These are phyloP conservation scores for Aspergillus amoenus DNA, from an alignment of 2,329 filamentous ascomycete genomes.

Conservation along the genomic window DNA sequence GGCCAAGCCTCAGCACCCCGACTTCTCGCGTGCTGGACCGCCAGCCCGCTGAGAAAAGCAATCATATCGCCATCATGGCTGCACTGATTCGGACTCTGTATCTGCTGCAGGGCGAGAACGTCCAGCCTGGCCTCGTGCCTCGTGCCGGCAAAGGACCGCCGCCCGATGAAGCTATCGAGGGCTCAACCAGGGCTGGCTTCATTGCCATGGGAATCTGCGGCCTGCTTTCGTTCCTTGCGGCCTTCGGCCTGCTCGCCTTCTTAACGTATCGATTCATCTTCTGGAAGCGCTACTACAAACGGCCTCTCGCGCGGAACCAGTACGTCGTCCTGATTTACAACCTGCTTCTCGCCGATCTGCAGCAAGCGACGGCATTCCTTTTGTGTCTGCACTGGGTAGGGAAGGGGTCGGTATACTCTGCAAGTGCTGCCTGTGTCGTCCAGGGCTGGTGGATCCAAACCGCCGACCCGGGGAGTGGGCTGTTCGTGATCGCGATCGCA, in stretches of 20 bases:
- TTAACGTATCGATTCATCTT: slow-evolving; percentile 51
- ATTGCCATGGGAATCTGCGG: slow-evolving; percentile 48
- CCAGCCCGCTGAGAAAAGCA: too few species aligned
- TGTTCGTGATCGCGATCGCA: slow-evolving; percentile 54
- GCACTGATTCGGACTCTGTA: too few species aligned
- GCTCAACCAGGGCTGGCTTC: slow-evolving; percentile 42
- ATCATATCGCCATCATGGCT: too few species aligned
- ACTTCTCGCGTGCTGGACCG: too few species aligned
- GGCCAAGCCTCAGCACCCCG: too few species aligned
- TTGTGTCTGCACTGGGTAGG: slow-evolving; percentile 47
- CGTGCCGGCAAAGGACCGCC: too few species aligned
- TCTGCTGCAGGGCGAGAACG: too few species aligned
- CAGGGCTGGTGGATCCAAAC: slow-evolving; percentile 55
- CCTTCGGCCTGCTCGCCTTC: slow-evolving; percentile 39
- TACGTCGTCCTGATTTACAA: slow-evolving; percentile 55
- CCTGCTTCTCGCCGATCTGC: slow-evolving; percentile 50
- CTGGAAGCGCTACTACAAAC: slow-evolving; percentile 49
- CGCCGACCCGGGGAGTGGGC: slow-evolving; percentile 51
- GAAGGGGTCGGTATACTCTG: slow-evolving; percentile 42
- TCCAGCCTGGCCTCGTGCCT: too few species aligned
- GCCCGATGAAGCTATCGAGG: slow-evolving; percentile 10
- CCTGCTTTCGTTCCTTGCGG: slow-evolving; percentile 39
- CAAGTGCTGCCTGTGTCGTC: slow-evolving; percentile 47
- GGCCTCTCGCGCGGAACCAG: slow-evolving; percentile 52
- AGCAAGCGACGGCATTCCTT: slow-evolving; percentile 49